Evolutionary conservation across 140 eudicot species (phyloP).

Genomic region (Erigeron philadelphicus): DNA sequence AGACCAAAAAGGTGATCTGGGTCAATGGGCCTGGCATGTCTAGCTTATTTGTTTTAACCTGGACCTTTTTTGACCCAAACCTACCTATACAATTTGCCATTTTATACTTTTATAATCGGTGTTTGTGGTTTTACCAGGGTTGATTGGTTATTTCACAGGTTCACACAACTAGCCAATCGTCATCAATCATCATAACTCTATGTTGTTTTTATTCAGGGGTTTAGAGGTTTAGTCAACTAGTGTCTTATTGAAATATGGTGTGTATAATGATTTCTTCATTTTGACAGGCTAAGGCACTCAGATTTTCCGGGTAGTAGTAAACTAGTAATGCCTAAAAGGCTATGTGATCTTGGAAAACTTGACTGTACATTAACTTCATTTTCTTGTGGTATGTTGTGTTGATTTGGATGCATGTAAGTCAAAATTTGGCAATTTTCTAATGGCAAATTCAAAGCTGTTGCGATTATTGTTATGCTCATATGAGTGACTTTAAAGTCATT

Average conservation of each 20-base stretch:
- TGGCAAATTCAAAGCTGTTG: neutral
- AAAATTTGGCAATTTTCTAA: neutral
- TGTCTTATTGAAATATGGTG: no score
- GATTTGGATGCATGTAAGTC: neutral
- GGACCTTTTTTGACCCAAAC: neutral
- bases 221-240: no score
- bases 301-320: conserved; percentile 39
- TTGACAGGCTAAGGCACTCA: conserved; percentile 55
- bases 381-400: neutral
- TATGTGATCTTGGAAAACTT: neutral
- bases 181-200: conserved; percentile 41
- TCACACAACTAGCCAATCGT: conserved; percentile 87
- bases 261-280: no score
- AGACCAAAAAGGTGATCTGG: neutral
- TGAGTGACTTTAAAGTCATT: neutral
- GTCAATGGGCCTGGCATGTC: neutral
- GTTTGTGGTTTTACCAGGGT: neutral
- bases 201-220: neutral
- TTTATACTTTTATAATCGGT: neutral
- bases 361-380: neutral
- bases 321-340: neutral
- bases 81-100: neutral
- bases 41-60: neutral
- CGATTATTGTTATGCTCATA: neutral
- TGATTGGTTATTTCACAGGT: conserved; percentile 34